Conservation (phyloP, 208 protist species). For the Leishmania aethiopica region DNA sequence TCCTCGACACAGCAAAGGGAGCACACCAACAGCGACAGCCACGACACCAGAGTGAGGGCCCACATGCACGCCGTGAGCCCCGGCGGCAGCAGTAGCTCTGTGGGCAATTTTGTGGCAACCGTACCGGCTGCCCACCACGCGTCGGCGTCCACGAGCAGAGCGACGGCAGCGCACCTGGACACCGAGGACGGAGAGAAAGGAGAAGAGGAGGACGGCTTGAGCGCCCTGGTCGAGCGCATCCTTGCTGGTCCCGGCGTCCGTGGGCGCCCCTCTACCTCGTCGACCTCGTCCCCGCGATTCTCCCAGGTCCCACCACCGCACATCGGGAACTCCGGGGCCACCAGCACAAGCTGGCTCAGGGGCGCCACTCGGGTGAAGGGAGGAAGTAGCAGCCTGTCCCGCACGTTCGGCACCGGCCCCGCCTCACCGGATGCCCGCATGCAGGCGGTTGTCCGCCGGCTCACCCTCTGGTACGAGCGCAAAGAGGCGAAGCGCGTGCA, state of each 20-base stretch:
- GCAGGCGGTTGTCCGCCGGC: conserved; percentile 42
- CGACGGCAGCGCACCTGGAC: not conserved
- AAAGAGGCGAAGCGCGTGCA: conserved; percentile 63
- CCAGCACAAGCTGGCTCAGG: not conserved
- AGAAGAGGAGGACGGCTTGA: conserved; percentile 18
- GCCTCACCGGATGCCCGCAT: not conserved
- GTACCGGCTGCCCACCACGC: not conserved
- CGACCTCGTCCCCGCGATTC: not conserved
- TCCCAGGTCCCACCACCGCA: not conserved
- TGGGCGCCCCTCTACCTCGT: not conserved
- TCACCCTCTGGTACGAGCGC: conserved; percentile 64
- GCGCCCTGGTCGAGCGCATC: conserved; percentile 26
- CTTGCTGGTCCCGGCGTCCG: conserved; percentile 8
- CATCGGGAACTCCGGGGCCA: not conserved
- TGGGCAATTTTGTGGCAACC: not conserved
- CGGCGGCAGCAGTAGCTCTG: not conserved
- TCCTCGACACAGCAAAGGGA: conserved; percentile 1
- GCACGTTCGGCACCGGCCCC: not conserved
- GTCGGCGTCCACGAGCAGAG: not conserved
- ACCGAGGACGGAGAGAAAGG: not conserved
- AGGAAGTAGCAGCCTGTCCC: not conserved
- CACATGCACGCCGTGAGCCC: not conserved
- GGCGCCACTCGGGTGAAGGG: conserved; percentile 4
- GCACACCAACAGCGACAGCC: not conserved
- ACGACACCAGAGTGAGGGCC: not conserved